These are phyloP conservation scores for Leucogyrophana mollusca DNA, from an alignment of 768 basidiomycete genomes.

Conservation along the genomic window DNA sequence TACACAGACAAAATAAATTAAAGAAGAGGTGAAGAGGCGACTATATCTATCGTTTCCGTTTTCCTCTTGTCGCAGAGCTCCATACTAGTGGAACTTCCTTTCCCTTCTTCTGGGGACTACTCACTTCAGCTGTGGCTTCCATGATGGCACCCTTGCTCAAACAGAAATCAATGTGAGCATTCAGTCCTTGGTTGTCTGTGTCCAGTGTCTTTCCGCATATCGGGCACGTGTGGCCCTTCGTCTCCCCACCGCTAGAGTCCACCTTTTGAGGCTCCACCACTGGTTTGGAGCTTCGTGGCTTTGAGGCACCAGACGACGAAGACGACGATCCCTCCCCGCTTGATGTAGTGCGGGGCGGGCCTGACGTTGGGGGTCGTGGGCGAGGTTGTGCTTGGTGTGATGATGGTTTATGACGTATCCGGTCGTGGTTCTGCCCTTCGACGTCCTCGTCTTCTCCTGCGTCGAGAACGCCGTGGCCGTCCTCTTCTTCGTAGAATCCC, in stretches of 20 bases:
- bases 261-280: constrained; percentile 1
- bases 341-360: constrained; percentile 16
- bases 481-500: constrained; percentile 51
- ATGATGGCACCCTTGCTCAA: constrained; percentile 75
- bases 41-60: constrained; percentile 14
- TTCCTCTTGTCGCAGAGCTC: constrained; percentile 3
- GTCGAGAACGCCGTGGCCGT: constrained; percentile 12
- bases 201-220: constrained; percentile 62
- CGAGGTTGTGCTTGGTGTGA: constrained; percentile 17
- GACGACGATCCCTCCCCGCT: constrained; percentile 1
- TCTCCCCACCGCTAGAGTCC: constrained; percentile 4
- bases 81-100: neutral
- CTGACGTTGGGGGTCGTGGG: constrained; percentile 22
- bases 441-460: constrained; percentile 7
- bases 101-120: constrained; percentile 6
- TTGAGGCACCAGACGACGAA: constrained; percentile 2
- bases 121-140: constrained; percentile 53
- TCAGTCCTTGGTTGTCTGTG: constrained; percentile 75
- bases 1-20: too few relatives aligned
- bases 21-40: neutral
- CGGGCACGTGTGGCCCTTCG: constrained; percentile 57
- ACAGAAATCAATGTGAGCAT: constrained; percentile 89
- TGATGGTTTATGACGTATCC: constrained; percentile 3
- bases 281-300: constrained; percentile 1
- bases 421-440: constrained; percentile 4